These are phyloP conservation scores for Hylodesmum podocarpum DNA, from an alignment of 306 rosid species.

Conservation along the genomic window DNA sequence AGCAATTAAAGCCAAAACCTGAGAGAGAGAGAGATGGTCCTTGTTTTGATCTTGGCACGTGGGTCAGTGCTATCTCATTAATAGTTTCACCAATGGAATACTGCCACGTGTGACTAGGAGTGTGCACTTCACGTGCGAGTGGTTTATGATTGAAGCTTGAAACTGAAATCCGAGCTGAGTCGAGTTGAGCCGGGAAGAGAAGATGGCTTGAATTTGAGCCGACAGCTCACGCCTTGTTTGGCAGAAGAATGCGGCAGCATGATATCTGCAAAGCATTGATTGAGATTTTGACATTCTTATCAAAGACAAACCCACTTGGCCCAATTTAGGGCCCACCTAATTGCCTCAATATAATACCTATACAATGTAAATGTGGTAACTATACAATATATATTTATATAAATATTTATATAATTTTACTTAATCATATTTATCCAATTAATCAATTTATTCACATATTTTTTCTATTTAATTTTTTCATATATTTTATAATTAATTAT, in stretches of 20 bases:
- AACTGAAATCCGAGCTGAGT: no score
- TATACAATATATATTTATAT: no score
- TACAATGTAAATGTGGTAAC: neutral
- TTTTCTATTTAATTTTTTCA: no score
- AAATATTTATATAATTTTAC: no score
- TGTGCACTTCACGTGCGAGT: constrained; percentile 57
- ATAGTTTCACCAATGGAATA: constrained; percentile 23
- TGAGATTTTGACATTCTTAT: constrained; percentile 49
- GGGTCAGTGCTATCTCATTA: constrained; percentile 22
- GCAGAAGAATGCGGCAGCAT: constrained; percentile 30
- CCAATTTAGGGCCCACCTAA: constrained; percentile 31
- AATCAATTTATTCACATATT: no score
- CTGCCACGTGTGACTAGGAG: constrained; percentile 35
- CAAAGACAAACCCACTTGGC: constrained; percentile 29
- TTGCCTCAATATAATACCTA: neutral
- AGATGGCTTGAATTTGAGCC: constrained; percentile 6
- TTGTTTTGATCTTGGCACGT: constrained; percentile 29
- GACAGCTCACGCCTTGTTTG: constrained; percentile 21
- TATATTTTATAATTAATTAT: no score
- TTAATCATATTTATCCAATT: no score
- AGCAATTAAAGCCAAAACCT: neutral
- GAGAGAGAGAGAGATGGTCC: constrained; percentile 38
- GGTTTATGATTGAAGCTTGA: constrained; percentile 25
- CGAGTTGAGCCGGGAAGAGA: neutral
- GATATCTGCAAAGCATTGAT: constrained; percentile 26